These are phyloP conservation scores for Boletus bicolor DNA, from an alignment of 768 basidiomycete genomes.

Conservation along the genomic window DNA sequence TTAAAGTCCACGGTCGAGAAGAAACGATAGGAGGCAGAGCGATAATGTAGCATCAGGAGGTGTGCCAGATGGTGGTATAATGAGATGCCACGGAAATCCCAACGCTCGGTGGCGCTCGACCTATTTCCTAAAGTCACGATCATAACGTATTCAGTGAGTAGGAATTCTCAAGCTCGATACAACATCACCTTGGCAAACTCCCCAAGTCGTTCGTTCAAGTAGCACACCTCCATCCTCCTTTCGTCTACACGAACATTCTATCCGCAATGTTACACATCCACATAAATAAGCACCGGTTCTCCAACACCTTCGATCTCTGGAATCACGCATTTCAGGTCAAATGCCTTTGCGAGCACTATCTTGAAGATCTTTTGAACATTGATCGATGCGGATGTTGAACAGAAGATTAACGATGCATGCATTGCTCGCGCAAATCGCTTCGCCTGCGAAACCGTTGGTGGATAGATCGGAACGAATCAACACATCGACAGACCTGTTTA, in stretches of 20 bases:
- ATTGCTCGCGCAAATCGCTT: conserved; percentile 98
- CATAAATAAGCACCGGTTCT: conserved; percentile 92
- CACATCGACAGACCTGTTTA: conserved; percentile 67
- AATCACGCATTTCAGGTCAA: conserved; percentile 98
- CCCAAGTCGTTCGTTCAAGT: conserved; percentile 10
- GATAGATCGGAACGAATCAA: conserved; percentile 2
- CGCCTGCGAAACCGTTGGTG: conserved; percentile 50
- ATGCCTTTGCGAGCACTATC: conserved; percentile 94
- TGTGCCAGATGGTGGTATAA: conserved; percentile 17
- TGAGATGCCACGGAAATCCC: conserved; percentile 17
- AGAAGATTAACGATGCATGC: conserved; percentile 99
- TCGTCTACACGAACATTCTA: conserved; percentile 22
- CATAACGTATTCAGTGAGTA: conserved; percentile 19
- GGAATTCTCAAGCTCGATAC: conserved; percentile 19
- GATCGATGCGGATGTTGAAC: conserved; percentile 97
- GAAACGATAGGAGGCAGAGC: conserved; percentile 8
- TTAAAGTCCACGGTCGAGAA: conserved; percentile 15
- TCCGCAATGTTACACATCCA: conserved; percentile 51
- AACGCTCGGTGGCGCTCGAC: conserved; percentile 8
- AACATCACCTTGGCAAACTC: conserved; percentile 29
- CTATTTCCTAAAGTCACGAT: conserved; percentile 18
- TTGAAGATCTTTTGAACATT: conserved; percentile 99
- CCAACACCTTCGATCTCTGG: conserved; percentile 97
- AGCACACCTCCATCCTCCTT: conserved; percentile 15
- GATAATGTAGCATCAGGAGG: conserved; percentile 5